Percentiles rank a stretch among this genome's conserved stretches.
These are phyloP conservation scores for Wallacemonas sp. DNA, from an alignment of 208 protist genomes.

Conservation along the genomic window DNA sequence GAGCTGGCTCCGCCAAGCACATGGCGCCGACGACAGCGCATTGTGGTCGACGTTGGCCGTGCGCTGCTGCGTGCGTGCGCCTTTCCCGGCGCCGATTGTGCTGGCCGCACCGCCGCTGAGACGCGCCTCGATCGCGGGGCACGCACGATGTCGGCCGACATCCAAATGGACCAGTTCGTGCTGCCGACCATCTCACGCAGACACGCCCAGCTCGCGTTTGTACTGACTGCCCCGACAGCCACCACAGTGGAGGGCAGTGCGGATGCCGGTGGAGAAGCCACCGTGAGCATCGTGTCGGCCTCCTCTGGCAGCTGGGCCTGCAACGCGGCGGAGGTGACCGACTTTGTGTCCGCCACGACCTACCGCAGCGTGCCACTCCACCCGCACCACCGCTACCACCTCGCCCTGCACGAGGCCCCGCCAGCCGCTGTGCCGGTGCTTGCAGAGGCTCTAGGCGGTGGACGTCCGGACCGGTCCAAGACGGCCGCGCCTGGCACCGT, in stretches of 20 bases:
- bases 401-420: background rate
- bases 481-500: background rate
- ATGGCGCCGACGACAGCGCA: slow-evolving; percentile 4
- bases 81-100: background rate
- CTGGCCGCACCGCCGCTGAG: background rate
- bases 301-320: background rate
- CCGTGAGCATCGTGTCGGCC: background rate
- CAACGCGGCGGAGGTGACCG: slow-evolving; percentile 9
- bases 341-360: slow-evolving; percentile 7
- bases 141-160: background rate
- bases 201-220: slow-evolving; percentile 9
- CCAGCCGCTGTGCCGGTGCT: background rate
- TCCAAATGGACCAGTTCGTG: slow-evolving; percentile 7
- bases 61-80: background rate
- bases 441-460: too few relatives aligned
- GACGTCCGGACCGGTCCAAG: too few relatives aligned
- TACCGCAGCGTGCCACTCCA: slow-evolving; percentile 37
- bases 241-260: background rate
- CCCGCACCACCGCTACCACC: slow-evolving; percentile 44
- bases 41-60: background rate
- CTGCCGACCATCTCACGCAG: slow-evolving; percentile 8
- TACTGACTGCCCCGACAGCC: background rate
- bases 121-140: background rate
- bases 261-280: background rate
- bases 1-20: background rate